phyloP scores from a whole-genome alignment of 2,329 filamentous ascomycete genomes.

The Cryphonectria radicalis region DNA sequence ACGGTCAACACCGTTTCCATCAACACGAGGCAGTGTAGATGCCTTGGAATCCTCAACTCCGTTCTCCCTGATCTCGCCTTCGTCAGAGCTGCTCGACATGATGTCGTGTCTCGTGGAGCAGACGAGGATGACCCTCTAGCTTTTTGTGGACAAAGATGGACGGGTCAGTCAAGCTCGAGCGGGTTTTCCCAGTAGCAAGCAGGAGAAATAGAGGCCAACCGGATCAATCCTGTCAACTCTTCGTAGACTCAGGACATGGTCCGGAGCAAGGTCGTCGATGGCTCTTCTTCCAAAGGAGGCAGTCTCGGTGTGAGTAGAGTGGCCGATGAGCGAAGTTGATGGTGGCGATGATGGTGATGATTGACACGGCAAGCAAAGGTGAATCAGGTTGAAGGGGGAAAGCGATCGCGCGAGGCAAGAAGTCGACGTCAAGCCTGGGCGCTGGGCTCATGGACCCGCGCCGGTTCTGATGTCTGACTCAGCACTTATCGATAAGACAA shows the following conservation, averaged over 20 bases:
- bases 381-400: neutral
- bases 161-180: slow-evolving; percentile 32
- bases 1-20: slow-evolving; percentile 89
- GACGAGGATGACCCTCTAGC: slow-evolving; percentile 28
- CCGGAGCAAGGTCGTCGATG: slow-evolving; percentile 13
- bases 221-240: slow-evolving; percentile 37
- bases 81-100: slow-evolving; percentile 69
- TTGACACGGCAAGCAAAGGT: neutral
- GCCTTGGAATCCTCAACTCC: slow-evolving; percentile 72
- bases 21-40: slow-evolving; percentile 79
- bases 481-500: slow-evolving; percentile 18
- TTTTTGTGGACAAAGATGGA: slow-evolving; percentile 19
- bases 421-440: neutral
- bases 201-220: slow-evolving; percentile 36
- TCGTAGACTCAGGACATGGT: slow-evolving; percentile 33
- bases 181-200: slow-evolving; percentile 22
- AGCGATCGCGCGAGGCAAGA: neutral
- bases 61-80: slow-evolving; percentile 84
- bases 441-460: neutral
- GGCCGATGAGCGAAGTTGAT: neutral
- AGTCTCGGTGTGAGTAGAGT: neutral
- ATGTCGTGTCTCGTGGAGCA: slow-evolving; percentile 19
- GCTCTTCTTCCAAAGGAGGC: neutral
- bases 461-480: slow-evolving; percentile 6
- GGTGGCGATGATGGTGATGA: neutral